Percentiles rank a stretch among this genome's conserved stretches.
Evolutionary conservation across 2,329 filamentous ascomycete species (phyloP).

Genomic region (Talaromyces verruculosus): DNA sequence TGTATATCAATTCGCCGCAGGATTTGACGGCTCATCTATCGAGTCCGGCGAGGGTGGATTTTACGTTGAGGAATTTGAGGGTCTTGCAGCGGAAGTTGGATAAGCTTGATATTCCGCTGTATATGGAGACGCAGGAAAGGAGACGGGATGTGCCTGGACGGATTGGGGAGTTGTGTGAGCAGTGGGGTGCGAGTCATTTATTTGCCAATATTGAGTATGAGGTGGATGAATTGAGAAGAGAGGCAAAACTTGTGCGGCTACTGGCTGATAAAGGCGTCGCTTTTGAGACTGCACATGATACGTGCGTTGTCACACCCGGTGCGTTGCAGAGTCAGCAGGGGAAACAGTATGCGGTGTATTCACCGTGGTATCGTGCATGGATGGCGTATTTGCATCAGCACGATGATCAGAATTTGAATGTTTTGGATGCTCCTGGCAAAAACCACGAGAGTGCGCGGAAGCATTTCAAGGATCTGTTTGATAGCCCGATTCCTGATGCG

Average conservation of each 20-base stretch:
- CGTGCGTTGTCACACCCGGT: slow-evolving; percentile 77
- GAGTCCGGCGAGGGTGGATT: slow-evolving; percentile 72
- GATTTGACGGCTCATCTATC: slow-evolving; percentile 81
- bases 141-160: slow-evolving; percentile 62
- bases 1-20: slow-evolving; percentile 80
- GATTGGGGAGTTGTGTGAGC: slow-evolving; percentile 64
- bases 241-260: slow-evolving; percentile 63
- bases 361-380: slow-evolving; percentile 79
- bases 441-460: slow-evolving; percentile 55
- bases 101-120: slow-evolving; percentile 72
- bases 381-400: slow-evolving; percentile 69
- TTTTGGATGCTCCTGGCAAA: slow-evolving; percentile 57
- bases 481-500: slow-evolving; percentile 58
- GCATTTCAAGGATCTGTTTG: slow-evolving; percentile 59
- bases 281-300: slow-evolving; percentile 75
- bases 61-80: slow-evolving; percentile 70
- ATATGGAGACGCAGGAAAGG: slow-evolving; percentile 69
- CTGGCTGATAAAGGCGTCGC: slow-evolving; percentile 64
- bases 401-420: slow-evolving; percentile 60
- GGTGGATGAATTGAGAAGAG: slow-evolving; percentile 81
- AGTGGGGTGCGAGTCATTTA: slow-evolving; percentile 73
- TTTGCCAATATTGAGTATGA: slow-evolving; percentile 89
- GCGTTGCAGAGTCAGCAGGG: slow-evolving; percentile 65
- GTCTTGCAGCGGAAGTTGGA: slow-evolving; percentile 66
- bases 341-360: slow-evolving; percentile 80